Conservation (phyloP, 768 basidiomycete genomes). For the Coprinellus micaceus region DNA sequence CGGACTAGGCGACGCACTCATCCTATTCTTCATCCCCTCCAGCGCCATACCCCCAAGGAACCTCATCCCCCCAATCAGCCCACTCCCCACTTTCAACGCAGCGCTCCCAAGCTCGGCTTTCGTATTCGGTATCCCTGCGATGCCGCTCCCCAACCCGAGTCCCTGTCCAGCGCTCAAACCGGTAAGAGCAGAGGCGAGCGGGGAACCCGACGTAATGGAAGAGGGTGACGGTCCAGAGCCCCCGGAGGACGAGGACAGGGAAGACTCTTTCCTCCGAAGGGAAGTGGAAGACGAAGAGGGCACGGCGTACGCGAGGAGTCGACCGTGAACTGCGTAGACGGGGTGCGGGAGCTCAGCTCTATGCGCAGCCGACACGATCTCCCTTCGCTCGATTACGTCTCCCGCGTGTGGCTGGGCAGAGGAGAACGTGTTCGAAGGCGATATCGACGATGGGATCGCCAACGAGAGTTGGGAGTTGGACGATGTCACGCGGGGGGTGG, state of each 20-base stretch:
- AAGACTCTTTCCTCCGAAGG: not conserved
- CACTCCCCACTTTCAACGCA: slow-evolving; percentile 58
- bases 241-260: slow-evolving; percentile 1
- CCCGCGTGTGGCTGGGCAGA: not conserved
- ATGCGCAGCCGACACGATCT: not conserved
- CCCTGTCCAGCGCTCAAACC: not conserved
- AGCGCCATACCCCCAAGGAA: slow-evolving; percentile 60
- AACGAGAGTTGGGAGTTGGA: slow-evolving; percentile 14
- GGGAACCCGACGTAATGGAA: slow-evolving; percentile 6
- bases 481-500: slow-evolving; percentile 25
- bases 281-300: slow-evolving; percentile 12
- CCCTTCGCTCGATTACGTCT: not conserved
- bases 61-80: slow-evolving; percentile 60
- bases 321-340: slow-evolving; percentile 56
- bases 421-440: not conserved
- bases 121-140: slow-evolving; percentile 20
- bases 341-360: slow-evolving; percentile 32
- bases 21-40: slow-evolving; percentile 41
- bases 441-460: slow-evolving; percentile 10
- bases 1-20: slow-evolving; percentile 4
- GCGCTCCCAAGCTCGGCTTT: slow-evolving; percentile 51
- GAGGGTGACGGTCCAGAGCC: slow-evolving; percentile 18
- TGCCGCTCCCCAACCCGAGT: not conserved
- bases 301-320: slow-evolving; percentile 58
- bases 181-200: slow-evolving; percentile 8